Evolutionary conservation across 768 basidiomycete species (phyloP).

Genomic region (Phaeolepiota aurea): DNA sequence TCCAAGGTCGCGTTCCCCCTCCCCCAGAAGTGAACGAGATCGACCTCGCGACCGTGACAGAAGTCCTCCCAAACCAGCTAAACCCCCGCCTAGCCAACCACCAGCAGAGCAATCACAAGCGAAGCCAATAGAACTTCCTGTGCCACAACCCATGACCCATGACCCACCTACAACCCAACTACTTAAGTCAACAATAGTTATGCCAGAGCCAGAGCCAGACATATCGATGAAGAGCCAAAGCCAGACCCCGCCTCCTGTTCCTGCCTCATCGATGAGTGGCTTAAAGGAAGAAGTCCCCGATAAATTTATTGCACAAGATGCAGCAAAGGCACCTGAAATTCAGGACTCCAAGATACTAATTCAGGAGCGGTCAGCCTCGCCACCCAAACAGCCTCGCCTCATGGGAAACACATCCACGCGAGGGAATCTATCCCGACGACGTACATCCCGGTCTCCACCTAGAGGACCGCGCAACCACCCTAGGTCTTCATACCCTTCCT

Average conservation of each 20-base stretch:
- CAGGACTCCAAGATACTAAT: too few relatives aligned
- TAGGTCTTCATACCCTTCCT: constrained; percentile 10
- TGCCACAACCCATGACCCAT: too few relatives aligned
- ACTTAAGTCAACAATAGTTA: too few relatives aligned
- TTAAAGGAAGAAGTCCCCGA: background rate
- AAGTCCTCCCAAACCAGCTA: constrained; percentile 8
- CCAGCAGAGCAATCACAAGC: too few relatives aligned
- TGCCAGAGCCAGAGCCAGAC: too few relatives aligned
- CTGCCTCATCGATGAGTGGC: background rate
- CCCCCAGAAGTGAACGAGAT: background rate
- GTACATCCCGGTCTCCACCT: constrained; percentile 26
- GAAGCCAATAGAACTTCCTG: too few relatives aligned
- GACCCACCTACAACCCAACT: too few relatives aligned
- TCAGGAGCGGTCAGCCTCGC: constrained; percentile 12
- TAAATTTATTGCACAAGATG: background rate
- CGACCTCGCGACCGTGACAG: background rate
- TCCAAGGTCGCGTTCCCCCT: constrained; percentile 12
- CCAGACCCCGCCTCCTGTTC: background rate
- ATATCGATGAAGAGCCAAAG: background rate
- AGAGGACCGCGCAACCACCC: constrained; percentile 27
- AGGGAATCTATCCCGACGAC: constrained; percentile 10
- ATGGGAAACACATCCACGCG: constrained; percentile 8
- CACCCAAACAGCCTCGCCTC: constrained; percentile 15
- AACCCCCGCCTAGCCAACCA: too few relatives aligned
- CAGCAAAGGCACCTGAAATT: too few relatives aligned